A percentile compares a stretch with the other conserved stretches of the same genome.
Conservation (phyloP, 345 rosid genomes). For the Murraya koenigii region DNA sequence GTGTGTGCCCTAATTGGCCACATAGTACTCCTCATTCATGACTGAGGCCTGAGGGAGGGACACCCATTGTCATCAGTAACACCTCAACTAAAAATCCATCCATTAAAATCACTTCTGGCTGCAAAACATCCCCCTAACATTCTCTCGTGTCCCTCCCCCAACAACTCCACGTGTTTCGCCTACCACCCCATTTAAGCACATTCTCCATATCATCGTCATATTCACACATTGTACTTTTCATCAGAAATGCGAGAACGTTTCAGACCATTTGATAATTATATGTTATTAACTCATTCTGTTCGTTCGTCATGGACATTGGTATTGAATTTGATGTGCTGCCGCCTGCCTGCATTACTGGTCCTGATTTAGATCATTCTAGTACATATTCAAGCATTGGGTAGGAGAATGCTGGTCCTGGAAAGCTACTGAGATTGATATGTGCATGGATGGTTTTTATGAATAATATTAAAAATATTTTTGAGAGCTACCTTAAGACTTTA, state of each 20-base stretch:
- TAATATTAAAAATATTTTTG: background rate
- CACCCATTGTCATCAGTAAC: background rate
- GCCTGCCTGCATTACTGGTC: background rate
- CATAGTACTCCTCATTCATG: constrained; percentile 4
- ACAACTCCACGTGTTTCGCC: constrained; percentile 2
- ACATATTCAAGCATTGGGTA: background rate
- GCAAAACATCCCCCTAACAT: background rate
- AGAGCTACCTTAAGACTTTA: background rate
- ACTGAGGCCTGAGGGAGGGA: background rate
- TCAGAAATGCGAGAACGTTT: background rate
- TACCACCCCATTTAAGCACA: background rate
- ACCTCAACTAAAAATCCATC: background rate
- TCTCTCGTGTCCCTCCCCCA: background rate
- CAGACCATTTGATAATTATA: background rate
- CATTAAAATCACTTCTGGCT: constrained; percentile 3
- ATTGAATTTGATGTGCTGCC: background rate
- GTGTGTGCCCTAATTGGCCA: constrained; percentile 14
- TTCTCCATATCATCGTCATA: background rate
- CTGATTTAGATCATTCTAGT: background rate
- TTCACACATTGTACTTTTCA: background rate
- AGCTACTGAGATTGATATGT: background rate
- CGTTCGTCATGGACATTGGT: background rate
- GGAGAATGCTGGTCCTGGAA: constrained; percentile 2
- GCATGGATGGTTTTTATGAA: background rate
- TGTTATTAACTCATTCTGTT: background rate